Evolutionary conservation across 2,329 filamentous ascomycete species (phyloP).

Genomic region (Calonectria multiphialidica): DNA sequence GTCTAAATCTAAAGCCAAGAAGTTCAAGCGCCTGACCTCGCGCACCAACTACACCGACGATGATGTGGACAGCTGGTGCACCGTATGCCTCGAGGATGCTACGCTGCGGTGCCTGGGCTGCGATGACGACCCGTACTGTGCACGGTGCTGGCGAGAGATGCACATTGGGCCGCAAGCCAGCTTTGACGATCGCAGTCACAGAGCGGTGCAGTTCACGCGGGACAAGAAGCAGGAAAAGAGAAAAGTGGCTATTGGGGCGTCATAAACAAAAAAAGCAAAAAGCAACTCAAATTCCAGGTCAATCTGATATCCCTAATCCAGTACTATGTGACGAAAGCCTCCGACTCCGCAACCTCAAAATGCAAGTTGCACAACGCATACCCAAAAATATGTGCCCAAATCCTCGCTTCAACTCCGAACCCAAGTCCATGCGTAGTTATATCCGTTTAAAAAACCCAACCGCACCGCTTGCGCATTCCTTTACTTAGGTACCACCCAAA

Average conservation of each 20-base stretch:
- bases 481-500: background rate
- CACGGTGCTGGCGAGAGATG: slow-evolving; percentile 84
- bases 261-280: slow-evolving; percentile 15
- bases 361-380: background rate
- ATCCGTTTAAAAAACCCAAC: background rate
- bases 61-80: slow-evolving; percentile 82
- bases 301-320: slow-evolving; percentile 20
- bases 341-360: background rate
- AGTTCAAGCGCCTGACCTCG: slow-evolving; percentile 51
- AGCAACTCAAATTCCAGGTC: slow-evolving; percentile 16
- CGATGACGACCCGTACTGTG: slow-evolving; percentile 79
- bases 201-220: slow-evolving; percentile 70
- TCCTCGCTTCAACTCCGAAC: slow-evolving; percentile 13
- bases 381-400: slow-evolving; percentile 14
- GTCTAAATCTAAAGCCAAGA: slow-evolving; percentile 43
- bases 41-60: slow-evolving; percentile 71
- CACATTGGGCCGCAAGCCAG: slow-evolving; percentile 78
- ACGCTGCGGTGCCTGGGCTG: slow-evolving; percentile 80
- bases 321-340: slow-evolving; percentile 2
- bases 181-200: slow-evolving; percentile 78
- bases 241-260: slow-evolving; percentile 54
- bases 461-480: slow-evolving; percentile 1
- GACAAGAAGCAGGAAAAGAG: slow-evolving; percentile 48
- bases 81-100: slow-evolving; percentile 85
- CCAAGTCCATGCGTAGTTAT: background rate